Base-by-base conservation (phyloP, 257 asterid genomes). In the Solanum chaucha region DNA sequence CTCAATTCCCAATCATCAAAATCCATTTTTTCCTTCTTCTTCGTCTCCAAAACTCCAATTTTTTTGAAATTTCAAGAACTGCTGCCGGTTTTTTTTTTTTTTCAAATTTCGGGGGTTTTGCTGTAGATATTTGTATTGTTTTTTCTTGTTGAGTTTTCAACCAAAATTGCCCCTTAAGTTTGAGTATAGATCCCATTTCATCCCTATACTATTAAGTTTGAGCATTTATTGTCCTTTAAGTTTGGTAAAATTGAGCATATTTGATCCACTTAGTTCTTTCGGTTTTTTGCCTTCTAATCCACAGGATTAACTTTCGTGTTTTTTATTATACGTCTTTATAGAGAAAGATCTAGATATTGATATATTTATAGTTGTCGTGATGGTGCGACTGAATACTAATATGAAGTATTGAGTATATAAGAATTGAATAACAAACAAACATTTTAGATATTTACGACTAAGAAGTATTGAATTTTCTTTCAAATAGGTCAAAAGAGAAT, bases 1-100 rank as follows among this genome's bases (percentile, higher is more conserved):
- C 98, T 95, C 87, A 94, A 41, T 36, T 92, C 98, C 99, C 98
- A 95, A 61, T 94, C 98, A 87, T 96, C 99, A 92, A 94, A 89
- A 26, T 88, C 88, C 91, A 83, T 87, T 32, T 12, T 26, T 13
- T 55, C 22, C 36, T n/a, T 51, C 71, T 82, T 68, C 38, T 17
- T 86, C 28, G 55, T 41, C 64, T 55, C 64, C 64, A 55, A 55
- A n/a, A 11, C 64, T 78, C 24, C 9, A 44, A 64, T 24, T 67
- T 80, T 48, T 80, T 28, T 32, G 35, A 4, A 80, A 80, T 80
- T 48, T n/a, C 22, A 80, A 48, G 28, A 48, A 80, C 32, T 28
- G 67, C 67, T 80, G 17, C 85, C 85, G 2, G 65, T 8, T 15
- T 11, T 78, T 26, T 51, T 10, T 41, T 41, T 35, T 40, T 17